phyloP scores from a whole-genome alignment of 2,329 filamentous ascomycete genomes.

The Fusarium sublunatum region DNA sequence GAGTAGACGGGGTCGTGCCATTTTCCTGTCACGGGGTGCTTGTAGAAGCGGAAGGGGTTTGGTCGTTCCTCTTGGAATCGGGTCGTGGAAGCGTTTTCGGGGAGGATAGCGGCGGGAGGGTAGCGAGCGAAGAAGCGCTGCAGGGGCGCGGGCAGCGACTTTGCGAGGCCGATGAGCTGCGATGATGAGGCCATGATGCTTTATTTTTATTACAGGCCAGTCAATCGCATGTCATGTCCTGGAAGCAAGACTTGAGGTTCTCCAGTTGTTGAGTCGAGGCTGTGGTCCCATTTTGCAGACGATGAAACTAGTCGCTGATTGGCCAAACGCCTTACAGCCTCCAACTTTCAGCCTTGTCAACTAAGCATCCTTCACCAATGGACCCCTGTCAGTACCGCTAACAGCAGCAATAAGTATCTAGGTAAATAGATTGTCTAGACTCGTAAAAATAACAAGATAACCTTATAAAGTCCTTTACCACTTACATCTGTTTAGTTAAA shows the following conservation, averaged over 20 bases:
- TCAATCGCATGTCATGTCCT: slow-evolving; percentile 28
- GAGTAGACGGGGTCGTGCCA: slow-evolving; percentile 89
- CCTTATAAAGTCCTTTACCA: too few relatives aligned
- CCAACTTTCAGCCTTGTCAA: slow-evolving; percentile 40
- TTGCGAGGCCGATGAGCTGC: slow-evolving; percentile 69
- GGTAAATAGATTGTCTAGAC: too few relatives aligned
- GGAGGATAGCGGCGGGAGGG: slow-evolving; percentile 75
- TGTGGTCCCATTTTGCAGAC: slow-evolving; percentile 37
- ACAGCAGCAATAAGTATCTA: too few relatives aligned
- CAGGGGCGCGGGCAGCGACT: slow-evolving; percentile 79
- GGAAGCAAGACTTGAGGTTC: slow-evolving; percentile 17
- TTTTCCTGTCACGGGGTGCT: slow-evolving; percentile 80
- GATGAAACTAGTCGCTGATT: slow-evolving; percentile 24
- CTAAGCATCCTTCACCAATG: background rate
- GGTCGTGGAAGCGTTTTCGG: slow-evolving; percentile 57
- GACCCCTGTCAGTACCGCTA: too few relatives aligned
- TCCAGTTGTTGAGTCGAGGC: slow-evolving; percentile 40
- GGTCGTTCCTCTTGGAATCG: slow-evolving; percentile 67
- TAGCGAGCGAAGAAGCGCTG: slow-evolving; percentile 90
- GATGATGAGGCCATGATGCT: slow-evolving; percentile 53
- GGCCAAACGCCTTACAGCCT: background rate
- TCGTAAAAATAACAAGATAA: too few relatives aligned
- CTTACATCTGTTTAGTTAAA: too few relatives aligned
- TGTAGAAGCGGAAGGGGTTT: slow-evolving; percentile 85
- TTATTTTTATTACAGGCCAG: slow-evolving; percentile 29